Conservation (phyloP, 768 basidiomycete genomes). For the Sarcodon aspratus region DNA sequence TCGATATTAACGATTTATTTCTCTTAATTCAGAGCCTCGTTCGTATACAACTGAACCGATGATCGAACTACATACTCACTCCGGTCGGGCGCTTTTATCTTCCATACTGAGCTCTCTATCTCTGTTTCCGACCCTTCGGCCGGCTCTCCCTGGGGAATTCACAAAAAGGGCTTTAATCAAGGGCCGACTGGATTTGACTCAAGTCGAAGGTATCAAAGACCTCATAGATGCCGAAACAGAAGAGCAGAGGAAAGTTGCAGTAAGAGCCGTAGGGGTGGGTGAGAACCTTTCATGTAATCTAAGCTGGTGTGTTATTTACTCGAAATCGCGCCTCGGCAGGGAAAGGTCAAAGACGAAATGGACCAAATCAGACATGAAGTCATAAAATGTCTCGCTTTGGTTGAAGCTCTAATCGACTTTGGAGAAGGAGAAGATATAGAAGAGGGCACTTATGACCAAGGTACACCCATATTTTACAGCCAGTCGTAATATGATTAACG, state of each 20-base stretch:
- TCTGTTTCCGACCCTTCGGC: conserved; percentile 50
- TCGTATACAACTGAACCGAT: conserved; percentile 82
- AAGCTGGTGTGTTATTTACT: conserved; percentile 2
- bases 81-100: conserved; percentile 69
- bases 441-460: conserved; percentile 65
- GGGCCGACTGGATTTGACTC: conserved; percentile 76
- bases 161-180: conserved; percentile 74
- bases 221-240: conserved; percentile 87
- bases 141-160: conserved; percentile 83
- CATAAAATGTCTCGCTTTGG: conserved; percentile 60
- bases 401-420: conserved; percentile 90
- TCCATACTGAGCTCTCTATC: conserved; percentile 59
- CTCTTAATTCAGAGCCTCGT: conserved; percentile 30
- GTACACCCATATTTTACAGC: conserved; percentile 22
- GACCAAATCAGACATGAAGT: conserved; percentile 55
- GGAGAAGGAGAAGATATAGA: conserved; percentile 88
- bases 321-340: conserved; percentile 30
- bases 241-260: conserved; percentile 61
- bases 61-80: conserved; percentile 80
- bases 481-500: background rate
- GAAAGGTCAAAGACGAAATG: conserved; percentile 44
- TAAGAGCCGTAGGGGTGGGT: conserved; percentile 57
- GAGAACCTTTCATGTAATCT: conserved; percentile 2
- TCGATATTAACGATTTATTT: background rate
- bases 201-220: conserved; percentile 83